These are phyloP conservation scores for Penicillium argentinense DNA, from an alignment of 495 filamentous ascomycete genomes.

Conservation along the genomic window DNA sequence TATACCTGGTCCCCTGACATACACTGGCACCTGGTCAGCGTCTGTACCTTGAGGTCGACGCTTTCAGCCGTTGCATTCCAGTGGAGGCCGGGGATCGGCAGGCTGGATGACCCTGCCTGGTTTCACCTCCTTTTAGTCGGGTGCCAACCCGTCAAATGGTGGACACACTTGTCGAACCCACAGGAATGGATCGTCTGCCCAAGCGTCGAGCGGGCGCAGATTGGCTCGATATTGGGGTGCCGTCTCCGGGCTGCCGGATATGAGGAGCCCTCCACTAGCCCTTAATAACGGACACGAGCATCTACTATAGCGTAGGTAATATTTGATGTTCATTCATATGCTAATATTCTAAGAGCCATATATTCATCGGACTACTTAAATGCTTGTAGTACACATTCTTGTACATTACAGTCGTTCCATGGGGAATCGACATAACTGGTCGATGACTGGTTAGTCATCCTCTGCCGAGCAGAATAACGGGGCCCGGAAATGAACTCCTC, in stretches of 20 bases:
- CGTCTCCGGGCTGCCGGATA: neutral
- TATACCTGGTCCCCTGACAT: too few relatives aligned
- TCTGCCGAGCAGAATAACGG: too few relatives aligned
- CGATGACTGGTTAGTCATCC: too few relatives aligned
- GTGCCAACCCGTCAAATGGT: constrained; percentile 26
- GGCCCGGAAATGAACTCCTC: too few relatives aligned
- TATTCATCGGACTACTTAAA: too few relatives aligned
- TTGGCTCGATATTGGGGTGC: constrained; percentile 9
- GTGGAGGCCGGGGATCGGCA: constrained; percentile 35
- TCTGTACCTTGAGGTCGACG: neutral
- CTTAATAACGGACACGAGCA: neutral
- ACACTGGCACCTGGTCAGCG: too few relatives aligned
- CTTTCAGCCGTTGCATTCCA: constrained; percentile 2
- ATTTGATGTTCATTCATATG: too few relatives aligned
- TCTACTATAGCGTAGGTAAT: too few relatives aligned
- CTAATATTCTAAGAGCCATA: too few relatives aligned
- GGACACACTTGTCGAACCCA: constrained; percentile 16
- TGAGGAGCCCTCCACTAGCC: neutral
- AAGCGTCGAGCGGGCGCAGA: constrained; percentile 19
- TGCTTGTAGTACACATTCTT: too few relatives aligned
- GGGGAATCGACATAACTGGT: too few relatives aligned
- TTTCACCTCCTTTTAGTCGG: constrained; percentile 30
- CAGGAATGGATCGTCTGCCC: constrained; percentile 35
- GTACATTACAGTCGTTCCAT: too few relatives aligned
- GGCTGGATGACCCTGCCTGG: constrained; percentile 25